phyloP scores from a whole-genome alignment of 208 protist species.

The Herpetomonas samuelpessoai region DNA sequence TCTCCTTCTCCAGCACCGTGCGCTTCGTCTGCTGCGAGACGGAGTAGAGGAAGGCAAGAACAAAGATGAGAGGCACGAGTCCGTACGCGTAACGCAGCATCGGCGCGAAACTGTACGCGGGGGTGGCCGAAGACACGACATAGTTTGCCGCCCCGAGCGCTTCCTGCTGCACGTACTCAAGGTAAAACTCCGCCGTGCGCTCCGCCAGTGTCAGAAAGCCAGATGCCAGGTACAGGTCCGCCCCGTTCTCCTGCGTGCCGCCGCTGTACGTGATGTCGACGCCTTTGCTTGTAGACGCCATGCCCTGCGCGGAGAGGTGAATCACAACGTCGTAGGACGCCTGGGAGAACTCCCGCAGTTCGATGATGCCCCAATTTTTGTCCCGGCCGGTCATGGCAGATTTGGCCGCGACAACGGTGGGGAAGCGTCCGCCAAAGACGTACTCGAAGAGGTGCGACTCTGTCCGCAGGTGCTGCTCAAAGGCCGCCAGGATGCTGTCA shows the following conservation, averaged over 20 bases:
- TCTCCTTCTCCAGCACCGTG: constrained; percentile 58
- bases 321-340: constrained; percentile 25
- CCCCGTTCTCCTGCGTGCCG: constrained; percentile 7
- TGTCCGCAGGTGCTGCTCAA: constrained; percentile 27
- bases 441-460: constrained; percentile 27
- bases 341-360: constrained; percentile 15
- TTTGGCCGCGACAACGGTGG: constrained; percentile 15
- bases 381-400: constrained; percentile 12
- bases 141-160: not conserved
- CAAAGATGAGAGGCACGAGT: constrained; percentile 25
- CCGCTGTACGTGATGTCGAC: constrained; percentile 18
- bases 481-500: constrained; percentile 10
- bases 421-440: constrained; percentile 26
- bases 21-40: constrained; percentile 39
- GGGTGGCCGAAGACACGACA: constrained; percentile 4
- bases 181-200: constrained; percentile 27
- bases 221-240: constrained; percentile 30
- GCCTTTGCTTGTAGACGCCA: constrained; percentile 1
- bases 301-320: constrained; percentile 21
- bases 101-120: constrained; percentile 23
- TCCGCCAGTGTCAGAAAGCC: constrained; percentile 40
- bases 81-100: not conserved
- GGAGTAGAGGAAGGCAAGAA: constrained; percentile 50
- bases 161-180: constrained; percentile 9
- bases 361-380: constrained; percentile 32